Evolutionary conservation across 805 yeast species (phyloP).

Genomic region (Candida alai): DNA sequence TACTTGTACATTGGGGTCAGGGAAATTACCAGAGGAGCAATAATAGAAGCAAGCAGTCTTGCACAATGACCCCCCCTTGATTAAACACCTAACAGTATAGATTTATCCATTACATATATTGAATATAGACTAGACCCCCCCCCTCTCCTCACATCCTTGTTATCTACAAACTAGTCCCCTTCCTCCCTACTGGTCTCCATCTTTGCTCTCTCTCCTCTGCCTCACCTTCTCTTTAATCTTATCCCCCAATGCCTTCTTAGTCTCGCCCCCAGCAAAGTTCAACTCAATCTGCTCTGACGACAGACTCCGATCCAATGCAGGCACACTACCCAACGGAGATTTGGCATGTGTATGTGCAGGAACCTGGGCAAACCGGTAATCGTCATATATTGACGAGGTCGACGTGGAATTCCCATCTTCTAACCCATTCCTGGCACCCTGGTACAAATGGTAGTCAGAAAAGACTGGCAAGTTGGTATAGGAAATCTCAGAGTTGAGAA

Average conservation of each 20-base stretch:
- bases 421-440: slow-evolving; percentile 22
- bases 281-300: slow-evolving; percentile 23
- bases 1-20: too few species aligned
- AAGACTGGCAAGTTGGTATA: slow-evolving; percentile 64
- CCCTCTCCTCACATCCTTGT: too few species aligned
- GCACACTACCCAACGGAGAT: slow-evolving; percentile 4
- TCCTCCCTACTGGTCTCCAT: slow-evolving; percentile 4
- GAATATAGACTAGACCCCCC: too few species aligned
- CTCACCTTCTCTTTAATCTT: slow-evolving; percentile 34
- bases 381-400: slow-evolving; percentile 30
- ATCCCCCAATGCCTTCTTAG: slow-evolving; percentile 21
- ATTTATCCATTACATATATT: too few species aligned
- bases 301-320: not conserved
- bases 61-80: too few species aligned
- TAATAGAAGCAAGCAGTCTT: too few species aligned
- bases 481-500: slow-evolving; percentile 59
- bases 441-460: slow-evolving; percentile 44
- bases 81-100: too few species aligned
- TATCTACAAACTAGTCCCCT: too few species aligned
- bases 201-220: slow-evolving; percentile 26
- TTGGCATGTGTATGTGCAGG: slow-evolving; percentile 1
- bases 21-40: too few species aligned
- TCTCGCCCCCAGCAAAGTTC: slow-evolving; percentile 23
- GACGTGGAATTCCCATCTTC: slow-evolving; percentile 10
- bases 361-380: slow-evolving; percentile 16